Percentiles rank a stretch among this genome's conserved stretches.
Conservation (phyloP, 345 rosid genomes). For the Kernera saxatilis region DNA sequence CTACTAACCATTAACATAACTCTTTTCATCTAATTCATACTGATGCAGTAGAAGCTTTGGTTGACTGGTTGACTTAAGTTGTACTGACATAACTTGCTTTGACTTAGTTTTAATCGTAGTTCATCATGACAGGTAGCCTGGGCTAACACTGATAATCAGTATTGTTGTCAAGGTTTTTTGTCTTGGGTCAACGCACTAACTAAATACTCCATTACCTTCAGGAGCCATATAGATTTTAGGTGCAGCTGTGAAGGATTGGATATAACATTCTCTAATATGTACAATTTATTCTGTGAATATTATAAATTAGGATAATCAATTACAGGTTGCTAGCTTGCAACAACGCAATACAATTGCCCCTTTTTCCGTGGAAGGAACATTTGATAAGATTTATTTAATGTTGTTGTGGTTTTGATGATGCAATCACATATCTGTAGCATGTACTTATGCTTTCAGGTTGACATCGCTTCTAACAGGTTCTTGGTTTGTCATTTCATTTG, state of each 20-base stretch:
- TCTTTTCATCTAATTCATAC: conserved; percentile 62
- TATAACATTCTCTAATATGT: neutral
- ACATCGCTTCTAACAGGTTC: conserved; percentile 24
- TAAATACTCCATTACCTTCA: conserved; percentile 10
- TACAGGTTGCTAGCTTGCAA: conserved; percentile 10
- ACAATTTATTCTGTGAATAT: neutral
- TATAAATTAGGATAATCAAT: conserved; percentile 11
- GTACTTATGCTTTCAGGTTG: neutral
- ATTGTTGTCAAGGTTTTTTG: conserved; percentile 1
- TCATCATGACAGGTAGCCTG: conserved; percentile 44
- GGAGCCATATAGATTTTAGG: conserved; percentile 6
- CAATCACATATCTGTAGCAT: neutral
- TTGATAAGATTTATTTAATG: conserved; percentile 17
- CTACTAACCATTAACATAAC: conserved; percentile 99
- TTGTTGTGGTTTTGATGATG: conserved; percentile 12
- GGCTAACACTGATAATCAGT: conserved; percentile 30
- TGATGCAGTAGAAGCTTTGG: conserved; percentile 37
- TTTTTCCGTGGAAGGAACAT: conserved; percentile 7
- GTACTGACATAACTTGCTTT: conserved; percentile 53
- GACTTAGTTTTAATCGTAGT: conserved; percentile 34
- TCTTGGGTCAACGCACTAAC: conserved; percentile 9
- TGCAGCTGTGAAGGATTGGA: conserved; percentile 14
- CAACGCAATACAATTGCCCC: neutral
- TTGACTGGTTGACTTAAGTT: conserved; percentile 49
- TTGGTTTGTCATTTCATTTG: conserved; percentile 37